A percentile compares a stretch with the other conserved stretches of the same genome.
Evolutionary conservation across 202 grass and related monocot genomes (phyloP).

Genomic region (Panicum hallii): DNA sequence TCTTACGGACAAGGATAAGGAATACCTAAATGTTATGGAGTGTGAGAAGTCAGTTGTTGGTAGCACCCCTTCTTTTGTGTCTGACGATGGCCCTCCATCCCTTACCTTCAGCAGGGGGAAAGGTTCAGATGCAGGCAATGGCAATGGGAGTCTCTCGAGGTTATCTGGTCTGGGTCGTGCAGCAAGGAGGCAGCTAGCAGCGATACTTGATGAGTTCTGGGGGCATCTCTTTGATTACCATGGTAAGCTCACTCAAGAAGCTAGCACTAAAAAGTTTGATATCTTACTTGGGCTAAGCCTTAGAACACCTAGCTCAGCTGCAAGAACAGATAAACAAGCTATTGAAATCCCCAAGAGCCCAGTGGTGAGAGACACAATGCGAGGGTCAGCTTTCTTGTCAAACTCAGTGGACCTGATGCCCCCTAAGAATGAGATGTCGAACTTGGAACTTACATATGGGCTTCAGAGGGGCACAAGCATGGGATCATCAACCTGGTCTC

Average conservation of each 20-base stretch:
- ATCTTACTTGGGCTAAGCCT: constrained; percentile 76
- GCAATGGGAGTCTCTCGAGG: constrained; percentile 74
- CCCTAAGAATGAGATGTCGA: constrained; percentile 52
- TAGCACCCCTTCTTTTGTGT: constrained; percentile 34
- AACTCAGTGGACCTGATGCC: constrained; percentile 55
- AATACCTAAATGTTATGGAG: constrained; percentile 48
- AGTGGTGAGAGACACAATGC: constrained; percentile 58
- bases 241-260: constrained; percentile 81
- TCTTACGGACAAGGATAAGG: constrained; percentile 46
- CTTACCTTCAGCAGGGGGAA: constrained; percentile 60
- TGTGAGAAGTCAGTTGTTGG: constrained; percentile 52
- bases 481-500: constrained; percentile 75
- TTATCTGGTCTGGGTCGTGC: constrained; percentile 93
- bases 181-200: constrained; percentile 77
- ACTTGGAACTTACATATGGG: constrained; percentile 75
- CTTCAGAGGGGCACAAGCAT: constrained; percentile 58
- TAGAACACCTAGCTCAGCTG: constrained; percentile 63
- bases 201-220: constrained; percentile 96
- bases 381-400: constrained; percentile 48
- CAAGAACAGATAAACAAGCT: constrained; percentile 63
- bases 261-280: constrained; percentile 70
- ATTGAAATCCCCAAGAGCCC: constrained; percentile 65
- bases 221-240: constrained; percentile 94
- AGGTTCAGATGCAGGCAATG: constrained; percentile 66
- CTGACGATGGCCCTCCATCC: constrained; percentile 68